Percentiles rank a stretch among this genome's conserved stretches.
These are phyloP conservation scores for Malus hybrid DNA, from an alignment of 331 rosid genomes.

Conservation along the genomic window DNA sequence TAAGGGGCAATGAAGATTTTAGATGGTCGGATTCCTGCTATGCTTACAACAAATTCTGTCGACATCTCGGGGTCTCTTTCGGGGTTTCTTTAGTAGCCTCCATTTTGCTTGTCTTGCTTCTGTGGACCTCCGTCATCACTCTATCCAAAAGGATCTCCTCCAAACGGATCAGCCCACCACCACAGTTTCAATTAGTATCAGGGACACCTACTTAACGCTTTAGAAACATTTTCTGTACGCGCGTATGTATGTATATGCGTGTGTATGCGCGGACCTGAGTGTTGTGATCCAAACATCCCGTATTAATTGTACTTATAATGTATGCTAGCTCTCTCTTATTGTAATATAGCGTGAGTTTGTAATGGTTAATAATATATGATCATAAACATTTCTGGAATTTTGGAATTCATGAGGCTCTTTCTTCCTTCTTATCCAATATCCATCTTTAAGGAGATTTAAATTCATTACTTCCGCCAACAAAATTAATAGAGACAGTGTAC, in stretches of 20 bases:
- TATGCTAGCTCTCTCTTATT: no score
- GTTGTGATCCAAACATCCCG: background rate
- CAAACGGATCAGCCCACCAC: background rate
- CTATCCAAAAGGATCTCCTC: constrained; percentile 2
- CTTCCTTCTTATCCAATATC: background rate
- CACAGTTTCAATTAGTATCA: background rate
- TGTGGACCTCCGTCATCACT: background rate
- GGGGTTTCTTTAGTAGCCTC: background rate
- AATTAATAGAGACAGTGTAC: no score
- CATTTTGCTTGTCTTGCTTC: background rate
- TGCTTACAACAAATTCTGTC: background rate
- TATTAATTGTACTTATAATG: no score
- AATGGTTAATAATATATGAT: background rate
- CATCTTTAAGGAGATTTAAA: background rate
- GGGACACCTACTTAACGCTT: background rate
- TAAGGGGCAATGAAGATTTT: background rate
- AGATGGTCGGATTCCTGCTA: background rate
- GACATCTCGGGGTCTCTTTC: background rate
- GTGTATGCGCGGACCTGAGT: no score
- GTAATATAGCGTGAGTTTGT: background rate
- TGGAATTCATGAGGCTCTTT: background rate
- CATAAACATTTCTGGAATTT: background rate
- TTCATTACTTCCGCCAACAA: background rate
- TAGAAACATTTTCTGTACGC: background rate
- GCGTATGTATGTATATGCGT: background rate